A percentile compares a stretch with the other conserved stretches of the same genome.
Conservation (phyloP, 2,329 filamentous ascomycete genomes). For the Fusarium mundagurra region DNA sequence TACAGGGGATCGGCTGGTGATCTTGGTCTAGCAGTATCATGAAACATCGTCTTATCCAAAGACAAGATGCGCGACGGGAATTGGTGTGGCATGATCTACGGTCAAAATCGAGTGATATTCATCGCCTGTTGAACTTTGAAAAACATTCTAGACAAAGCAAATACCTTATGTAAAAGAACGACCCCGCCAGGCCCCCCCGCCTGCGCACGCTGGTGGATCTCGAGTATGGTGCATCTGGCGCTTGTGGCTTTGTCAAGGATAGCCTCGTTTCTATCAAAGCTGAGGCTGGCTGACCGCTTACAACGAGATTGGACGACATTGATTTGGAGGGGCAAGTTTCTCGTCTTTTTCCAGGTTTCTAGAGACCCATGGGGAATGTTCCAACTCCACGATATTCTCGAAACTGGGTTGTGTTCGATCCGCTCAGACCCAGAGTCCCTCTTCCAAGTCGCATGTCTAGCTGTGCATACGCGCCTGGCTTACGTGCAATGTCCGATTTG, state of each 20-base stretch:
- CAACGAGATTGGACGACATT: constrained; percentile 34
- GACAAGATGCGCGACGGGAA: constrained; percentile 15
- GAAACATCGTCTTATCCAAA: constrained; percentile 16
- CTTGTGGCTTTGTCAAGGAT: constrained; percentile 38
- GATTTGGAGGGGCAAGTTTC: constrained; percentile 22
- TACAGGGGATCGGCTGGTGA: constrained; percentile 25
- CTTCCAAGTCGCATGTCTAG: not conserved
- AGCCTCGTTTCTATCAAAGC: constrained; percentile 39
- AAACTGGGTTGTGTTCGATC: constrained; percentile 6
- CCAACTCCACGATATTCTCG: constrained; percentile 11
- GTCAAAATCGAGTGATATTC: constrained; percentile 10
- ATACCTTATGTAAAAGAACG: constrained; percentile 14
- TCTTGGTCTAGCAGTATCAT: constrained; percentile 1
- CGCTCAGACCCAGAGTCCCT: not conserved
- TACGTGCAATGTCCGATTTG: not conserved
- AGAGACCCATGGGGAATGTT: not conserved
- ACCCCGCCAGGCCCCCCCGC: constrained; percentile 24
- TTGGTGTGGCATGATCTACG: constrained; percentile 38
- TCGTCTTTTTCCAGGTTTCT: constrained; percentile 27
- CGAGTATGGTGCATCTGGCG: constrained; percentile 24
- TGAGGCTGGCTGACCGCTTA: constrained; percentile 46
- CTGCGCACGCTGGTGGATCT: constrained; percentile 27
- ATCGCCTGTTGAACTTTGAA: constrained; percentile 5
- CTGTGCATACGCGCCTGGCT: not conserved
- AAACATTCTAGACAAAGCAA: constrained; percentile 18